Evolutionary conservation across 495 filamentous ascomycete genomes (phyloP).

Genomic region (Aspergillus bertholletiae): DNA sequence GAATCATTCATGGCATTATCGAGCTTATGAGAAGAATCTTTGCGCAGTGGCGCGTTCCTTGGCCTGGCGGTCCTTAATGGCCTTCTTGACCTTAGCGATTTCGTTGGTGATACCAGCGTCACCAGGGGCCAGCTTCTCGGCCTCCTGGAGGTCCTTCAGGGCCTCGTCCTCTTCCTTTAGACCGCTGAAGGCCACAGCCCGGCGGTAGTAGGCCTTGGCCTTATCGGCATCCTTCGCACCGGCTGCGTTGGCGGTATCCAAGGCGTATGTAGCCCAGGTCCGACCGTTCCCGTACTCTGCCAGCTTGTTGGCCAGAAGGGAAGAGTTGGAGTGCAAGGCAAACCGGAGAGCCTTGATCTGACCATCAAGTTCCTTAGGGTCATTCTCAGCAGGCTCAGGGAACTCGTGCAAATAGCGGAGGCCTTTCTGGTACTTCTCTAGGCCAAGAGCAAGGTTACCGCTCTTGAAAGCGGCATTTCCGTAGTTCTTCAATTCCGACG

Average conservation of each 20-base stretch:
- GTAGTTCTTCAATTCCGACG: constrained; percentile 82
- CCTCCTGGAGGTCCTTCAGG: constrained; percentile 71
- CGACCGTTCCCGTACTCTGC: constrained; percentile 64
- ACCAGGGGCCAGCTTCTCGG: constrained; percentile 66
- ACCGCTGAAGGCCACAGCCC: constrained; percentile 66
- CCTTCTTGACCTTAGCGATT: constrained; percentile 70
- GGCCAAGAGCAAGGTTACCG: constrained; percentile 61
- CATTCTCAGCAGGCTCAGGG: constrained; percentile 61
- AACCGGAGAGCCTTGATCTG: constrained; percentile 73
- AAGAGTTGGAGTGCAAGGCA: constrained; percentile 71
- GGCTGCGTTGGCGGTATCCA: constrained; percentile 55
- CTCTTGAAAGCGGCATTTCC: constrained; percentile 91
- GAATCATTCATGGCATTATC: constrained; percentile 22
- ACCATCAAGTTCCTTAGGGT: constrained; percentile 60
- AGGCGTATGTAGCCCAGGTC: constrained; percentile 66
- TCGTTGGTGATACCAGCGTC: constrained; percentile 77
- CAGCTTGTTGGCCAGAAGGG: constrained; percentile 79
- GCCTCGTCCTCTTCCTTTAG: constrained; percentile 86
- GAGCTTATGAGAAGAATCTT: constrained; percentile 71
- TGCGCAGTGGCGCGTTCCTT: constrained; percentile 87
- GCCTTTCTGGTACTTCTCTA: constrained; percentile 98
- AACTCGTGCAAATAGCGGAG: constrained; percentile 92
- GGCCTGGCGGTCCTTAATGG: constrained; percentile 63
- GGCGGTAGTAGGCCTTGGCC: constrained; percentile 85
- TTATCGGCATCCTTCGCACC: constrained; percentile 69